These are phyloP conservation scores for Penicillium maclennaniae DNA, from an alignment of 495 filamentous ascomycete species.

Conservation along the genomic window DNA sequence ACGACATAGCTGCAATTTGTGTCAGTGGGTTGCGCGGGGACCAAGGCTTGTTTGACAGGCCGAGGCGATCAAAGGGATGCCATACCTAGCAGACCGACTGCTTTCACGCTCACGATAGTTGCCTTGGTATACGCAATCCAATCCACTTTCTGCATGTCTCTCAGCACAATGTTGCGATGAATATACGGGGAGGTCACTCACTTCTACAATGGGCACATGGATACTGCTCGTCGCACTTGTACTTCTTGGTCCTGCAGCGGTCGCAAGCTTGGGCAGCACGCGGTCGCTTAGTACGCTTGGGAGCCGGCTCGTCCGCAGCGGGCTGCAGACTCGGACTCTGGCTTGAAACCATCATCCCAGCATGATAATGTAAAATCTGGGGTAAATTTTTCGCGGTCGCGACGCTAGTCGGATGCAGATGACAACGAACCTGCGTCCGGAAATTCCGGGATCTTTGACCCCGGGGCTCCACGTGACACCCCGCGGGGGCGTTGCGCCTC, in stretches of 20 bases:
- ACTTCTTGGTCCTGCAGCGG: slow-evolving; percentile 41
- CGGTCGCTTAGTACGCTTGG: slow-evolving; percentile 34
- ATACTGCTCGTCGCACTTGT: slow-evolving; percentile 43
- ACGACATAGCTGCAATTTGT: slow-evolving; percentile 29
- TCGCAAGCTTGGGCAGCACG: slow-evolving; percentile 42
- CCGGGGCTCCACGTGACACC: slow-evolving; percentile 11
- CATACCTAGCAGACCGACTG: slow-evolving; percentile 33
- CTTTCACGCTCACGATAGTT: slow-evolving; percentile 37
- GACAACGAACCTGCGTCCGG: slow-evolving; percentile 10
- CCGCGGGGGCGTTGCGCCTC: background rate
- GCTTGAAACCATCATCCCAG: slow-evolving; percentile 17
- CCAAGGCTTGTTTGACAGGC: background rate
- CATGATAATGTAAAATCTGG: slow-evolving; percentile 10
- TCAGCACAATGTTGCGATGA: background rate
- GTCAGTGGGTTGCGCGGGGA: background rate
- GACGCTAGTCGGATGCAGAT: slow-evolving; percentile 10
- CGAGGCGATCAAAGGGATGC: background rate
- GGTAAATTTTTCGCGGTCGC: slow-evolving; percentile 4
- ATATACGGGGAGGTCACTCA: slow-evolving; percentile 2
- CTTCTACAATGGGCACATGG: slow-evolving; percentile 41
- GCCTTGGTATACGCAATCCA: slow-evolving; percentile 36
- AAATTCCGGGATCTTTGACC: slow-evolving; percentile 11
- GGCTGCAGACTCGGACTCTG: slow-evolving; percentile 5
- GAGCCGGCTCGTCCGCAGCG: slow-evolving; percentile 17
- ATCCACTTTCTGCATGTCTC: slow-evolving; percentile 22